Evolutionary conservation across 176 grass and related monocot species (phyloP).

Genomic region (Themeda triandra): DNA sequence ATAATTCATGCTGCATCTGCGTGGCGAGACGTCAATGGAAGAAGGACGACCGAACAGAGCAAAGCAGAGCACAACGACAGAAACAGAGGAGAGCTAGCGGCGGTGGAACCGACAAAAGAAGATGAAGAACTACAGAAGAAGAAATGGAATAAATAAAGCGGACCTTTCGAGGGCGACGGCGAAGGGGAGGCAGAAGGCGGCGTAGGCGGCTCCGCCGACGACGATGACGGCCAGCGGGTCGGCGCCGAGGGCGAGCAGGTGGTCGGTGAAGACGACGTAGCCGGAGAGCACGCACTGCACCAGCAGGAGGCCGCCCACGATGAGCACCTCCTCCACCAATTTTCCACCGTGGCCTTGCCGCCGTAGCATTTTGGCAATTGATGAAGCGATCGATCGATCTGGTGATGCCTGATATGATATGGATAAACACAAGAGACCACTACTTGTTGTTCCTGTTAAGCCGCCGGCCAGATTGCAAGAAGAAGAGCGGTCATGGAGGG

Average conservation of each 20-base stretch:
- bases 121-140: too few species aligned
- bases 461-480: too few species aligned
- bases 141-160: neutral
- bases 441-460: too few species aligned
- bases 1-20: neutral
- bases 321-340: slow-evolving; percentile 28
- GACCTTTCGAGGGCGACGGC: slow-evolving; percentile 38
- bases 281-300: slow-evolving; percentile 45
- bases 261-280: slow-evolving; percentile 44
- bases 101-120: neutral
- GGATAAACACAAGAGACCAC: too few species aligned
- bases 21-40: neutral
- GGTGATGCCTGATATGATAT: too few species aligned
- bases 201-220: slow-evolving; percentile 15
- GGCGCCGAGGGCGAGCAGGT: slow-evolving; percentile 27
- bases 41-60: neutral
- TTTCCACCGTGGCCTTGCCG: neutral
- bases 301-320: slow-evolving; percentile 39
- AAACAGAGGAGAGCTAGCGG: neutral
- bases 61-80: neutral
- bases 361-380: neutral
- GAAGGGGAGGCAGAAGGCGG: slow-evolving; percentile 53
- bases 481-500: too few species aligned
- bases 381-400: too few species aligned
- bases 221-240: slow-evolving; percentile 42